Evolutionary conservation across 2,329 filamentous ascomycete species (phyloP).

Genomic region (Zymoseptoria pseudotritici): DNA sequence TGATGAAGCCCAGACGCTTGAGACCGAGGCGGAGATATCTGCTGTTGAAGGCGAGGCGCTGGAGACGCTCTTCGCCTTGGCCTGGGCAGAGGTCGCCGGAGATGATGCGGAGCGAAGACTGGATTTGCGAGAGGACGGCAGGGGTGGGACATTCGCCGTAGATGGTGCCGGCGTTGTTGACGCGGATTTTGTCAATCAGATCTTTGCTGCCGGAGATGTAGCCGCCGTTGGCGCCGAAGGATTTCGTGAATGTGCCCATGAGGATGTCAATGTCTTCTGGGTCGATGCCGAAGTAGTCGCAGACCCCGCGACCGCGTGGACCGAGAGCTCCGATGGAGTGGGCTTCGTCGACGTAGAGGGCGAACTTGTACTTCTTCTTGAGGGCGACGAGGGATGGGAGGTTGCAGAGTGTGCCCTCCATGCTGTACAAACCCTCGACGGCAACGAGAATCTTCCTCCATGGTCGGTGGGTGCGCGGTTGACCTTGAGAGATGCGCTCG

Average conservation of each 20-base stretch:
- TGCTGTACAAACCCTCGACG: conserved; percentile 95
- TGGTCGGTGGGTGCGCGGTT: conserved; percentile 93
- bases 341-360: conserved; percentile 91
- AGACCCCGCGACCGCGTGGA: conserved; percentile 81
- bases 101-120: conserved; percentile 79
- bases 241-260: conserved; percentile 98
- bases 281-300: conserved; percentile 93
- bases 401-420: conserved; percentile 99
- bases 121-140: conserved; percentile 83
- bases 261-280: conserved; percentile 84
- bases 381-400: conserved; percentile 80
- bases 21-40: conserved; percentile 94
- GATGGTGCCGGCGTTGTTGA: conserved; percentile 76
- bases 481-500: conserved; percentile 90
- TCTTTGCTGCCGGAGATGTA: conserved; percentile 85
- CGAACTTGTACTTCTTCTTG: conserved; percentile 95
- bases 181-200: conserved; percentile 86
- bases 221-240: conserved; percentile 94
- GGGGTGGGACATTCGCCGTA: conserved; percentile 84
- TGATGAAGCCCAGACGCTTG: conserved; percentile 93
- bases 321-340: conserved; percentile 93
- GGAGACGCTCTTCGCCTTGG: conserved; percentile 89
- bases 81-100: conserved; percentile 79
- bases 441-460: conserved; percentile 99
- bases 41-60: conserved; percentile 96